phyloP scores from a whole-genome alignment of 768 basidiomycete genomes.

The Erythrobasidium yunnanense region DNA sequence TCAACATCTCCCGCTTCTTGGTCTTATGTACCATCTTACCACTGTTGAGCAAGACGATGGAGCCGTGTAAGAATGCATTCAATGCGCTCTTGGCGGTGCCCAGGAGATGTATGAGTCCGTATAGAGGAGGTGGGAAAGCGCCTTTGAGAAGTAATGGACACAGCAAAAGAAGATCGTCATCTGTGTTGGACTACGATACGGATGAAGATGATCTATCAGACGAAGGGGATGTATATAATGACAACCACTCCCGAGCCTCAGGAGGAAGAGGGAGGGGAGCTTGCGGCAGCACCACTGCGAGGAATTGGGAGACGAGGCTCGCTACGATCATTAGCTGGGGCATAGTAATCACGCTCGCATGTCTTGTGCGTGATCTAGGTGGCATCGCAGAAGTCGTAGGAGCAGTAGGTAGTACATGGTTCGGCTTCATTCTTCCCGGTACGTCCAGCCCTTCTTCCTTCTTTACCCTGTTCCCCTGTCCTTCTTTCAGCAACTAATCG shows the following conservation, averaged over 20 bases:
- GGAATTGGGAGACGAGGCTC: constrained; percentile 1
- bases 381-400: constrained; percentile 24
- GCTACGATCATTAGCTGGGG: constrained; percentile 23
- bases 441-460: not conserved
- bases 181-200: too few relatives aligned
- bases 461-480: not conserved
- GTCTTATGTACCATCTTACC: constrained; percentile 28
- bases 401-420: constrained; percentile 1
- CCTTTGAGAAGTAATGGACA: not conserved
- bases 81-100: not conserved
- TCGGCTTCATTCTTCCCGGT: constrained; percentile 32
- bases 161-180: too few relatives aligned
- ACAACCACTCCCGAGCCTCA: not conserved
- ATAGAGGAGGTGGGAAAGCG: too few relatives aligned
- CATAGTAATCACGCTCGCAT: not conserved
- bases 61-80: not conserved
- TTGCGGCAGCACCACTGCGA: not conserved
- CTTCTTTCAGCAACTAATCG: not conserved
- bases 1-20: constrained; percentile 25
- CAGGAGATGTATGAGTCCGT: too few relatives aligned
- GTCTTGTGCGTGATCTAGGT: constrained; percentile 10
- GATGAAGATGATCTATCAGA: too few relatives aligned
- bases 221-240: not conserved
- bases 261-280: constrained; percentile 6
- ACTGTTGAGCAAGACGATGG: not conserved